Evolutionary conservation across 148 eudicot species (phyloP).

Genomic region (Rhododendron ferrugineum): DNA sequence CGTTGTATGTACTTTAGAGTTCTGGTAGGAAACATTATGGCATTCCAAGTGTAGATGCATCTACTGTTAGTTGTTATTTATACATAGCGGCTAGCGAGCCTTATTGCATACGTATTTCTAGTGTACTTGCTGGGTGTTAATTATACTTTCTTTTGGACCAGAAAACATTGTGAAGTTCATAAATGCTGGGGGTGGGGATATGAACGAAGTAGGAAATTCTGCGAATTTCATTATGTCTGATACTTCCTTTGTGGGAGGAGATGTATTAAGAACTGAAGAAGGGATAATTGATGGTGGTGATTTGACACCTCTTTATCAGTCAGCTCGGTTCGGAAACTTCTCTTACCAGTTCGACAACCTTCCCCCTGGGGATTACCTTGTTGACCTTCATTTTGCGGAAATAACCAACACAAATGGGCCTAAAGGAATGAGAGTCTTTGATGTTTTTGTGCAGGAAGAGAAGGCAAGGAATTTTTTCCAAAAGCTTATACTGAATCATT

Average conservation of each 20-base stretch:
- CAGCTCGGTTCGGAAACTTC: constrained; percentile 55
- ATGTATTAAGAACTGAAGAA: constrained; percentile 45
- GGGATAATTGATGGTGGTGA: constrained; percentile 45
- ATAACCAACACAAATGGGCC: constrained; percentile 57
- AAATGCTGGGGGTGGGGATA: constrained; percentile 50
- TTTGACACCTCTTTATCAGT: constrained; percentile 47
- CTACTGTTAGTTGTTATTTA: neutral
- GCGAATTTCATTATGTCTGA: constrained; percentile 34
- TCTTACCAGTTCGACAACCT: constrained; percentile 42
- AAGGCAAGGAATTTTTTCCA: constrained; percentile 33
- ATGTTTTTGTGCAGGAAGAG: constrained; percentile 60
- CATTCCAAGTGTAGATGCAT: too few relatives aligned
- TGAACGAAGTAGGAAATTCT: constrained; percentile 26
- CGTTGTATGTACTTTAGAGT: neutral
- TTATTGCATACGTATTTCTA: neutral
- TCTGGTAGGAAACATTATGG: neutral
- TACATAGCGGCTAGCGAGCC: neutral
- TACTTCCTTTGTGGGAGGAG: constrained; percentile 50
- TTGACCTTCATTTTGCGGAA: constrained; percentile 64
- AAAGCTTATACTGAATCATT: neutral
- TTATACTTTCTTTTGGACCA: constrained; percentile 20
- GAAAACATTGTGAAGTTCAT: constrained; percentile 52
- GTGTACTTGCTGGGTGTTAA: neutral
- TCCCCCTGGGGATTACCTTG: constrained; percentile 46
- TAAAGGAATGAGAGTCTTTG: constrained; percentile 57